phyloP scores from a whole-genome alignment of 2,329 filamentous ascomycete species.

The Coniosporium tulheliwenetii region DNA sequence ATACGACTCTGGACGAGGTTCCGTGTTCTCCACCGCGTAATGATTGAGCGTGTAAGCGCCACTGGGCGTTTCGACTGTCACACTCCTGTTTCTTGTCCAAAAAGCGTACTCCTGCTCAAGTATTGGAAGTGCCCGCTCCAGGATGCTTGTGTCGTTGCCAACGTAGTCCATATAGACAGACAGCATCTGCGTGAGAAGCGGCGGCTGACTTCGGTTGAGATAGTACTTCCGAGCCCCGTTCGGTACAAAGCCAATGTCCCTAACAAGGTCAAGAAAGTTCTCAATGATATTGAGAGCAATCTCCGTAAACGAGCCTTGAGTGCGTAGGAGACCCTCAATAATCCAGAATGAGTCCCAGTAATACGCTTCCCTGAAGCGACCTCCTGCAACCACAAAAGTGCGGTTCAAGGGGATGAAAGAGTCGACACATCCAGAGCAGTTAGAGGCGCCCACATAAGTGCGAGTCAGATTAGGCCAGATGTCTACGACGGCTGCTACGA shows the following conservation, averaged over 20 bases:
- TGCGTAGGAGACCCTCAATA: constrained; percentile 48
- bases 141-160: constrained; percentile 40
- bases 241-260: constrained; percentile 49
- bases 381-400: constrained; percentile 55
- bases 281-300: constrained; percentile 54
- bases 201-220: constrained; percentile 52
- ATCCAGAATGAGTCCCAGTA: constrained; percentile 63
- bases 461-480: constrained; percentile 56
- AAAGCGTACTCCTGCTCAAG: constrained; percentile 49
- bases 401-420: constrained; percentile 52
- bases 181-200: constrained; percentile 51
- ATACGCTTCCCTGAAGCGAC: constrained; percentile 55
- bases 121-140: constrained; percentile 45
- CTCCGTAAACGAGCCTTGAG: constrained; percentile 44
- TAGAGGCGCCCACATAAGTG: constrained; percentile 32
- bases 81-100: constrained; percentile 44
- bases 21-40: constrained; percentile 48
- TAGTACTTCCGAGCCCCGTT: constrained; percentile 56
- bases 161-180: constrained; percentile 48
- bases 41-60: constrained; percentile 40
- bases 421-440: constrained; percentile 42
- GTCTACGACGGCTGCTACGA: constrained; percentile 46
- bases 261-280: constrained; percentile 53
- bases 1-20: constrained; percentile 53
- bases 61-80: constrained; percentile 27